Evolutionary conservation across 345 rosid species (phyloP), one percentile per base, ranked within the genome.

Genomic region (Rubroshorea leprosula): DNA sequence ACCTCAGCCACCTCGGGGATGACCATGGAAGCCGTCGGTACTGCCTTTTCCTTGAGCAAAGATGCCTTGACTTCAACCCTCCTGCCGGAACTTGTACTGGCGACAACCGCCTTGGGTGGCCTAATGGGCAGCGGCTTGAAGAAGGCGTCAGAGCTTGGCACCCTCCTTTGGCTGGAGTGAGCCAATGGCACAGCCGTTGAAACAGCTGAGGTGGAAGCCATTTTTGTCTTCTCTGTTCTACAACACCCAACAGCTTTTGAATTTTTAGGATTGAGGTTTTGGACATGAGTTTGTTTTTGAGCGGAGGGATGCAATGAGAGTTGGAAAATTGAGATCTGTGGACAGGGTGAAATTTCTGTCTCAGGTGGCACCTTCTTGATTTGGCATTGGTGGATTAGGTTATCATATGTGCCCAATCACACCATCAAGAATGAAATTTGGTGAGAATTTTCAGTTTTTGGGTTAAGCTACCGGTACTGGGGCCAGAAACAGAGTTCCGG

Each of bases 1-100:
- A 94, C 96, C 67, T 82, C 87, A 14, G 96, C 97, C 7, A 82
- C 80, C 43, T 85, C 82, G 0, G 94, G 94, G 57, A 87, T 68
- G 47, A 85, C 67, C 94, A 87, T 87, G 1, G 96, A 80, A 59
- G 87, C 83, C 19, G 89, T 77, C 54, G 83, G 68, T 26, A 87
- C 66, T 7, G 80, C 86, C 76, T 83, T 87, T 63, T 91, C 96
- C 81, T 80, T 87, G 45, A 87, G 15, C 48, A 66, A 77, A 55
- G 80, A 75, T 44, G 92, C 92, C 55, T 62, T 76, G 56, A 80
- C 80, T 63, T 70, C 61, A 17, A 80, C 62, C 69, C 58, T 73
- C 13, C 70, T 73, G 12, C 12, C 52, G 44, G 61, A 7, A n/a
- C n/a, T n/a, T n/a, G n/a, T n/a, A 7, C 67, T 59, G 14, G 70